Evolutionary conservation across 192 early-diverging fungal genomes (phyloP).

Genomic region (Funneliformis mosseae): DNA sequence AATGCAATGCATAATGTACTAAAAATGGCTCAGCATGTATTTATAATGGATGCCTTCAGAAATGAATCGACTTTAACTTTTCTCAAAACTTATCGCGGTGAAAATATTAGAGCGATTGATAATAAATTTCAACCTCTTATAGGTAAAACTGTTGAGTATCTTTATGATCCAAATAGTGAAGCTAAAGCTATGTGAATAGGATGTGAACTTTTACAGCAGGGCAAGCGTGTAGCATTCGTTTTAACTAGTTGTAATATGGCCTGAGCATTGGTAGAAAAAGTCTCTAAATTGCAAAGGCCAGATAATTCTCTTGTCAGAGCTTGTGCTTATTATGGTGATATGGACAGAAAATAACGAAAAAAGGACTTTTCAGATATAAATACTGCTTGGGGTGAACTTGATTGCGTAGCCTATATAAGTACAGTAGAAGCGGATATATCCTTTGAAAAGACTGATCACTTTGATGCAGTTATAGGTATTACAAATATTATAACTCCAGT

Average conservation of each 20-base stretch:
- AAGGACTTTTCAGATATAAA: not conserved
- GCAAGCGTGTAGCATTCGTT: constrained; percentile 1
- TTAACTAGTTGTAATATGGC: not conserved
- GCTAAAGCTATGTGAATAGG: constrained; percentile 25
- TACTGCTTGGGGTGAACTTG: too few species aligned
- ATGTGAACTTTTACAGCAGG: constrained; percentile 5
- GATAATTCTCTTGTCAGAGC: constrained; percentile 2
- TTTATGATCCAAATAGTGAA: constrained; percentile 22
- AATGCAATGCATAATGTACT: constrained; percentile 6
- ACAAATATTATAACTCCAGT: constrained; percentile 13
- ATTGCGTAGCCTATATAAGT: not conserved
- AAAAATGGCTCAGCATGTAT: not conserved
- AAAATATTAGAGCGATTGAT: not conserved
- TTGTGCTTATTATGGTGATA: constrained; percentile 2
- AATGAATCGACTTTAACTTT: constrained; percentile 7
- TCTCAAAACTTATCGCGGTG: constrained; percentile 10
- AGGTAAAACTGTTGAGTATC: constrained; percentile 7
- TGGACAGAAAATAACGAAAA: not conserved
- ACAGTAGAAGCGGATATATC: constrained; percentile 7
- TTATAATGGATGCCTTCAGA: constrained; percentile 13
- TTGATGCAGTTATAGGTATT: constrained; percentile 15
- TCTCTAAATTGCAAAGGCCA: constrained; percentile 1
- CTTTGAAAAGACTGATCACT: not conserved
- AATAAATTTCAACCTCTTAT: not conserved
- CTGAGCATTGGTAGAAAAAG: constrained; percentile 7